phyloP scores from a whole-genome alignment of 192 early-diverging fungal genomes.

The Coemansia sp. region DNA sequence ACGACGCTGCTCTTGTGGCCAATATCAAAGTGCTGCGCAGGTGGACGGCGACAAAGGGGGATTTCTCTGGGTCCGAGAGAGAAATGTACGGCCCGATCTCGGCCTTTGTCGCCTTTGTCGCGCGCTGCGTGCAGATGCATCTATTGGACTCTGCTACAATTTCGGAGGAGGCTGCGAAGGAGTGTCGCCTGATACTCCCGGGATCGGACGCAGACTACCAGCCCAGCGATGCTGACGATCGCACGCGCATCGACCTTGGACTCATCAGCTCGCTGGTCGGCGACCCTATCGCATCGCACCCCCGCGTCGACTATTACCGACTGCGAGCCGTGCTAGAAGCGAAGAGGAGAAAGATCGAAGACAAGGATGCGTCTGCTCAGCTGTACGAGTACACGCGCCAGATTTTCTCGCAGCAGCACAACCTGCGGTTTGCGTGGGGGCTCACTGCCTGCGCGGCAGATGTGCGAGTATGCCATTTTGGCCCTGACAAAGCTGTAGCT shows the following conservation, averaged over 20 bases:
- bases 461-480: neutral
- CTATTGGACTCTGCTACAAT: neutral
- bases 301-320: neutral
- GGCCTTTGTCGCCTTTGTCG: neutral
- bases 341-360: neutral
- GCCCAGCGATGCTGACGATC: neutral
- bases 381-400: neutral
- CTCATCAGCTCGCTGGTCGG: neutral
- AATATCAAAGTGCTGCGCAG: neutral
- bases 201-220: neutral
- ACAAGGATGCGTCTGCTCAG: neutral
- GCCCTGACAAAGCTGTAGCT: neutral
- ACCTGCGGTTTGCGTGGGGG: conserved; percentile 14
- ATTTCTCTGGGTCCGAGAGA: neutral
- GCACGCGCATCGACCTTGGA: neutral
- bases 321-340: neutral
- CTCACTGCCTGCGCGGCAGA: neutral
- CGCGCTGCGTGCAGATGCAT: neutral
- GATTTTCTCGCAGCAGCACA: neutral
- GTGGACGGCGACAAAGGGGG: neutral
- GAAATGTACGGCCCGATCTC: neutral
- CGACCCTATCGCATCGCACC: neutral
- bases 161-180: neutral
- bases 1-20: neutral
- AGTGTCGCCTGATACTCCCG: neutral